Evolutionary conservation across 2,329 filamentous ascomycete species (phyloP).

Genomic region (Tolypocladium sp.): DNA sequence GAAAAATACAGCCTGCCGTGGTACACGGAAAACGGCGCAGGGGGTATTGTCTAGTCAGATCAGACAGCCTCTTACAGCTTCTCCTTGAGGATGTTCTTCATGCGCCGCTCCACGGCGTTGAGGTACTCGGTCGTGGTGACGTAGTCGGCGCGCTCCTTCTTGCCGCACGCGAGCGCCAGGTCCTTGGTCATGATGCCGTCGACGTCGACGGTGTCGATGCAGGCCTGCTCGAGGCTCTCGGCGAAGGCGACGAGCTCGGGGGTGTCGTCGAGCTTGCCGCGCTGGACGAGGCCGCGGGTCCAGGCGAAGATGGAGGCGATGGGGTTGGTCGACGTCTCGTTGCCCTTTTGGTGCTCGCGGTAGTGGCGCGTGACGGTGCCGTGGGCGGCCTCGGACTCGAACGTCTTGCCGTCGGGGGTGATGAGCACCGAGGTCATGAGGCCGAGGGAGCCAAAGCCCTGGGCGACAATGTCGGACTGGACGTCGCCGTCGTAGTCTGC

Average conservation of each 20-base stretch:
- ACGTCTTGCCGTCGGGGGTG: conserved; percentile 93
- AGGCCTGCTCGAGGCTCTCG: conserved; percentile 84
- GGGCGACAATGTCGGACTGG: conserved; percentile 95
- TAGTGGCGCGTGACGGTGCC: conserved; percentile 97
- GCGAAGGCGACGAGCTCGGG: conserved; percentile 87
- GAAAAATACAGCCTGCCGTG: not conserved
- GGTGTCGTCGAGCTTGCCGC: conserved; percentile 86
- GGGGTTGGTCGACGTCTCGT: conserved; percentile 95
- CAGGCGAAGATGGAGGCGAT: conserved; percentile 99
- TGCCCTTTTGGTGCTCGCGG: conserved; percentile 97
- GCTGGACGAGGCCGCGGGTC: conserved; percentile 89
- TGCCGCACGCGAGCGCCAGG: conserved; percentile 86
- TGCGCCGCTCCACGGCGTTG: conserved; percentile 79
- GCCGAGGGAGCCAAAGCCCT: conserved; percentile 95
- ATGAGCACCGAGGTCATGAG: conserved; percentile 98
- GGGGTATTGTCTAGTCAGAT: not conserved
- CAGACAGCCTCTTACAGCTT: conserved; percentile 48
- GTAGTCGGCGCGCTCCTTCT: conserved; percentile 74
- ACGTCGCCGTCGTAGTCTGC: conserved; percentile 97
- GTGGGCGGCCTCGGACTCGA: conserved; percentile 96
- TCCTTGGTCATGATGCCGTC: conserved; percentile 99
- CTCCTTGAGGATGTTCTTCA: conserved; percentile 72
- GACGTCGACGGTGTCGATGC: conserved; percentile 84
- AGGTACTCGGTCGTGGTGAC: conserved; percentile 91
- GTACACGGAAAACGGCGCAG: not conserved